phyloP scores from a whole-genome alignment of 805 yeast genomes.

The Candida incommunis region DNA sequence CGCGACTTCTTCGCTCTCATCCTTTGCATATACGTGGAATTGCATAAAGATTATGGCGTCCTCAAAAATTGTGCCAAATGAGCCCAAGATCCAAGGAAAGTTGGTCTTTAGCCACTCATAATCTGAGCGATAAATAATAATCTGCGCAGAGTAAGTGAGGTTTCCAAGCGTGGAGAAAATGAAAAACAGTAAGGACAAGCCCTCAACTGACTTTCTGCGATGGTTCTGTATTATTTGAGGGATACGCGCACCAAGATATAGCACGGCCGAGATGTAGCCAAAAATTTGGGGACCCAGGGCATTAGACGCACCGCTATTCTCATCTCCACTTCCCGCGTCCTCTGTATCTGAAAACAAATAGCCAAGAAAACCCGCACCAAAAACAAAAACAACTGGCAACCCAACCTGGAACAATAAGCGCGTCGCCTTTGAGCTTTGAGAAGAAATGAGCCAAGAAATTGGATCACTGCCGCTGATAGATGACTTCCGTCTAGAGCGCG shows the following conservation, averaged over 20 bases:
- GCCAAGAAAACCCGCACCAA: slow-evolving; percentile 49
- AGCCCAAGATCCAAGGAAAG: slow-evolving; percentile 66
- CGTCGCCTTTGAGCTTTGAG: slow-evolving; percentile 4
- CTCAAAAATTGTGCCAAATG: slow-evolving; percentile 63
- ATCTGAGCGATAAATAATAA: slow-evolving; percentile 51
- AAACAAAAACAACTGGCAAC: slow-evolving; percentile 47
- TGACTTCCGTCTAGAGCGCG: slow-evolving; percentile 18
- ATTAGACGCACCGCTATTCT: slow-evolving; percentile 14
- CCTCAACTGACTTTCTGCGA: slow-evolving; percentile 63
- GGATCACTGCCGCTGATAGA: slow-evolving; percentile 4
- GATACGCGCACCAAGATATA: slow-evolving; percentile 59
- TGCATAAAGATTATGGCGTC: slow-evolving; percentile 53
- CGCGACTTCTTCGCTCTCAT: neutral
- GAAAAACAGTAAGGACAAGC: slow-evolving; percentile 73
- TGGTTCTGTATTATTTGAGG: slow-evolving; percentile 84
- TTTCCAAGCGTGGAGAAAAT: slow-evolving; percentile 63
- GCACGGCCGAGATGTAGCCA: slow-evolving; percentile 55
- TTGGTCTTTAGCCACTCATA: slow-evolving; percentile 43
- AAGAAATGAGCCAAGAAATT: slow-evolving; percentile 4
- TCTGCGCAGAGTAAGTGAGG: slow-evolving; percentile 61
- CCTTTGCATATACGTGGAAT: slow-evolving; percentile 39
- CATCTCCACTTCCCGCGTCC: slow-evolving; percentile 12
- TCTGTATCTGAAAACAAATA: slow-evolving; percentile 31
- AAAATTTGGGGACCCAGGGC: slow-evolving; percentile 45
- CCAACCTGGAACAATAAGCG: slow-evolving; percentile 23